phyloP scores from a whole-genome alignment of 352 stramenopile species.

The Phytophthora hibernalis region DNA sequence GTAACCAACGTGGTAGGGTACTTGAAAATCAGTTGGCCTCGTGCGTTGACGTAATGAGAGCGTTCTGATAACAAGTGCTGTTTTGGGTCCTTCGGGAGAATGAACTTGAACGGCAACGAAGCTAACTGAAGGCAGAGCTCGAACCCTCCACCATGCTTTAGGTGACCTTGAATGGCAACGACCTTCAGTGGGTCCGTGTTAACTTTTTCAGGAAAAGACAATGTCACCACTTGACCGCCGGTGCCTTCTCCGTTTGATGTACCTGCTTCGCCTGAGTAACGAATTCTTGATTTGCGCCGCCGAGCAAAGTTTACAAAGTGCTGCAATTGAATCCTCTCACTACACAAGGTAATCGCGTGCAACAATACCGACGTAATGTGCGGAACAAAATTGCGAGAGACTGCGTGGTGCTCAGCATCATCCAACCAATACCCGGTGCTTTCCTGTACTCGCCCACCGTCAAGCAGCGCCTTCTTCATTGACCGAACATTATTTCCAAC shows the following conservation, averaged over 20 bases:
- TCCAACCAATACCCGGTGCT: constrained; percentile 42
- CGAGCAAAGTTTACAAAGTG: constrained; percentile 90
- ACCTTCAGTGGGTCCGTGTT: constrained; percentile 85
- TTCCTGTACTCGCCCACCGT: constrained; percentile 36
- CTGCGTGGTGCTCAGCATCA: constrained; percentile 25
- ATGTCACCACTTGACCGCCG: constrained; percentile 83
- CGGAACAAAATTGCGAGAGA: constrained; percentile 52
- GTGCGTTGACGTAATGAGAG: constrained; percentile 78
- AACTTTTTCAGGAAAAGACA: constrained; percentile 89
- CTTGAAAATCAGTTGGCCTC: constrained; percentile 82
- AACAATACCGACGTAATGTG: constrained; percentile 82
- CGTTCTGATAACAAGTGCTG: constrained; percentile 66
- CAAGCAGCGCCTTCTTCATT: constrained; percentile 46
- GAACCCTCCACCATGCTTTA: constrained; percentile 81
- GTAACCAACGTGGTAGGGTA: constrained; percentile 74
- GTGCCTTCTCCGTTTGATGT: constrained; percentile 59
- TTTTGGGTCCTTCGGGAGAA: constrained; percentile 65
- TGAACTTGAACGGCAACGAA: constrained; percentile 72
- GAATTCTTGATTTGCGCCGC: constrained; percentile 81
- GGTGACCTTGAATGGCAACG: constrained; percentile 77
- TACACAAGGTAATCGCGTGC: constrained; percentile 86
- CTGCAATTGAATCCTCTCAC: constrained; percentile 85
- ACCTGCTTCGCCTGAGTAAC: constrained; percentile 82
- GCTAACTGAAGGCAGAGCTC: constrained; percentile 79
- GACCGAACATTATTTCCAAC: constrained; percentile 25